Evolutionary conservation across 257 asterid species (phyloP), one percentile per base, ranked within the genome.

Genomic region (Orobanche coerulescens): DNA sequence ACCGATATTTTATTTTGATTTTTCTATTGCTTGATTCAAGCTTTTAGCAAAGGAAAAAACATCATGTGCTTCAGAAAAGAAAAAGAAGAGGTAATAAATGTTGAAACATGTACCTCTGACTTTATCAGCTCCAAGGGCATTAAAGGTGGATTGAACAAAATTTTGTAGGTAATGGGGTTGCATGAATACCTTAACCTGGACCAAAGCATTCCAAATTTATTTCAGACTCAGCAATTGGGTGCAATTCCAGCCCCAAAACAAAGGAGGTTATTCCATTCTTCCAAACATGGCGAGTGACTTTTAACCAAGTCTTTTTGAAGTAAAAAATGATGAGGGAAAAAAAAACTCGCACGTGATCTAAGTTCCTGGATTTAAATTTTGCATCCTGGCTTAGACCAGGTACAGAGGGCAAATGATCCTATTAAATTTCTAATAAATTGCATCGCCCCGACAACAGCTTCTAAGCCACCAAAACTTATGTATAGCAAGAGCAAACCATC

Each of bases 181-280:
- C 79, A 57, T 72, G 67, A 92, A 92, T 33, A 92, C 96, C 78
- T 86, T 92, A 70, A 92, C 98, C 95, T 92, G 93, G 71, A 69
- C 51, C 76, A 76, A n/a, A 24, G 40, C 67, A 71, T 61, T 61
- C 58, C 40, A 74, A 43, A 7, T 15, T 39, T 31, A 64, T 53
- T 66, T 69, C 74, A 72, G 68, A 70, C 58, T 59, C 56, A 55
- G 71, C 25, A 22, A 39, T 11, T 24, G 15, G 44, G 58, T 62
- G 30, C 28, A 31, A 58, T 33, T 53, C 57, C 22, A 52, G 14
- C 26, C 15, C 34, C 2, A 50, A 50, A 23, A 11, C 34, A 22
- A 23, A 22, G 9, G 23, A 22, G n/a, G n/a, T n/a, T n/a, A n/a
- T n/a, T n/a, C n/a, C n/a, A n/a, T n/a, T n/a, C n/a, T n/a, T n/a